These are phyloP conservation scores for button mushroom (Agaricus bisporus) DNA, from an alignment of 768 basidiomycete species.

Conservation along the genomic window DNA sequence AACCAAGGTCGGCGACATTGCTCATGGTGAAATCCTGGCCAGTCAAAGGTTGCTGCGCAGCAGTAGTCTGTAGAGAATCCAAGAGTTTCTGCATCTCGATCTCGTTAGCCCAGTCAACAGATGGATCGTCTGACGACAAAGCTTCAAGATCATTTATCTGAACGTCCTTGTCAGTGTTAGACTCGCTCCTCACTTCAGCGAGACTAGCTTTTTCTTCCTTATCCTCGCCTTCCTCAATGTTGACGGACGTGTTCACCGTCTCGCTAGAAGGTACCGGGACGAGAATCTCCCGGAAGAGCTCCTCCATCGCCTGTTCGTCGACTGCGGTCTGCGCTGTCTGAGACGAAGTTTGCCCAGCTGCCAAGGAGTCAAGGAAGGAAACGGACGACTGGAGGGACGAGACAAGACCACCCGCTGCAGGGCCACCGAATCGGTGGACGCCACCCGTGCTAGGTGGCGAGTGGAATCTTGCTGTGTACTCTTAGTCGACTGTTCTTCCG, in stretches of 20 bases:
- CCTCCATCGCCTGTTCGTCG: conserved; percentile 64
- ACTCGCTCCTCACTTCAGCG: conserved; percentile 12
- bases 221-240: conserved; percentile 9
- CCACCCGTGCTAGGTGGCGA: conserved; percentile 99
- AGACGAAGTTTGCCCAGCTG: conserved; percentile 16
- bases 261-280: conserved; percentile 37
- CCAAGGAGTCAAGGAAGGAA: conserved; percentile 16
- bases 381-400: conserved; percentile 15
- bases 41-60: conserved; percentile 28
- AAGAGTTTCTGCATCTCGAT: conserved; percentile 58
- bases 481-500: conserved; percentile 21
- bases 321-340: conserved; percentile 45
- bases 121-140: conserved; percentile 10
- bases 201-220: conserved; percentile 14
- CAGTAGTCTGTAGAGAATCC: conserved; percentile 24
- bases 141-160: neutral
- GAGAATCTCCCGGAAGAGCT: conserved; percentile 66
- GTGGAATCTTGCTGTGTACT: conserved; percentile 50
- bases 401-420: conserved; percentile 86
- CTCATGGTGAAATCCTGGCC: conserved; percentile 8
- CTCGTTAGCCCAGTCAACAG: conserved; percentile 33
- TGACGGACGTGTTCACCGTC: conserved; percentile 19
- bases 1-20: neutral
- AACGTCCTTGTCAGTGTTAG: neutral
- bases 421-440: conserved; percentile 74